Conservation (phyloP, 177 flowering plant genomes). For the Vitis hybrid region DNA sequence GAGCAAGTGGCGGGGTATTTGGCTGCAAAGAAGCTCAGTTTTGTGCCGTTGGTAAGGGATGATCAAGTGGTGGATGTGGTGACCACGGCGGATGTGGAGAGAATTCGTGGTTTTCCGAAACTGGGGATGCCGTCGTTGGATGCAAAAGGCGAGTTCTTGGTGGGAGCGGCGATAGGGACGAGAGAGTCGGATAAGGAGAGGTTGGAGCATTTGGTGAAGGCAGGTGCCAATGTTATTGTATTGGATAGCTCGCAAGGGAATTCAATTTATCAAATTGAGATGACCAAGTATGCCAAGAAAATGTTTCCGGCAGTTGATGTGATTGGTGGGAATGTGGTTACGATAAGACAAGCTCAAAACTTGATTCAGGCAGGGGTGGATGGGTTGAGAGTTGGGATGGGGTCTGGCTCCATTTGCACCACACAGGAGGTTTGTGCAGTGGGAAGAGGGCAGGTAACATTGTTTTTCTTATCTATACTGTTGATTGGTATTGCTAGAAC, state of each 20-base stretch:
- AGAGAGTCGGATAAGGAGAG: conserved; percentile 86
- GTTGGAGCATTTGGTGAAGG: conserved; percentile 83
- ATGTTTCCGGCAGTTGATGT: conserved; percentile 74
- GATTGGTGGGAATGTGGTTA: conserved; percentile 92
- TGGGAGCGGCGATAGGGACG: conserved; percentile 93
- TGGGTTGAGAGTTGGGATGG: conserved; percentile 97
- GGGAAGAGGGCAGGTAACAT: conserved; percentile 89
- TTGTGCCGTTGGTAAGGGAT: conserved; percentile 48
- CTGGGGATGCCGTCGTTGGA: conserved; percentile 67
- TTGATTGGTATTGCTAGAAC: too few relatives aligned
- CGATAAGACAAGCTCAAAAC: conserved; percentile 75
- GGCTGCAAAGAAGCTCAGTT: conserved; percentile 40
- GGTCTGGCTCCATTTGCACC: conserved; percentile 96
- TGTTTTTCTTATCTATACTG: neutral
- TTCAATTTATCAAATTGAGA: conserved; percentile 85
- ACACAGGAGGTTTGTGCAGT: conserved; percentile 98
- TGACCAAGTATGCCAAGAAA: conserved; percentile 79
- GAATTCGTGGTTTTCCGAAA: conserved; percentile 59
- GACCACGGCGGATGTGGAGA: conserved; percentile 61
- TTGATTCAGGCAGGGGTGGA: conserved; percentile 91
- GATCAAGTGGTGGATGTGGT: conserved; percentile 71
- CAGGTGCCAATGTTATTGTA: conserved; percentile 74
- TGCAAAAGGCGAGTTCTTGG: conserved; percentile 70
- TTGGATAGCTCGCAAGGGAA: conserved; percentile 97
- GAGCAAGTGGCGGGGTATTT: conserved; percentile 52